Evolutionary conservation across 176 grass and related monocot genomes (phyloP).

Genomic region (Urochloa ruziziensis): DNA sequence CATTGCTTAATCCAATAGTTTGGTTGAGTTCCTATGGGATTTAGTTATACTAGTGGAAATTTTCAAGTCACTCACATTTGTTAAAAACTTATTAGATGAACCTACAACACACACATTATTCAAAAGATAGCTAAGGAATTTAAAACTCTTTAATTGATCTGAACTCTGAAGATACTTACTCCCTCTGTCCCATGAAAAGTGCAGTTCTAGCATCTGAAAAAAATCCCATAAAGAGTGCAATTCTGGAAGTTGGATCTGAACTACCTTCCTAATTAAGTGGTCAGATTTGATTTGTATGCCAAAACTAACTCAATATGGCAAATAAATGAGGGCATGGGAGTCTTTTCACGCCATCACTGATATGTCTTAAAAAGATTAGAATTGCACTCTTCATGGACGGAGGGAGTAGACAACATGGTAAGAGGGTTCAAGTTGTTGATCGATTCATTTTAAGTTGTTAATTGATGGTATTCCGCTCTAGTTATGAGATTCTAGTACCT

Average conservation of each 20-base stretch:
- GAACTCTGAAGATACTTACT: background rate
- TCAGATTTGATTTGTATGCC: no score
- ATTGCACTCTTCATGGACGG: no score
- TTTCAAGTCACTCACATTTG: background rate
- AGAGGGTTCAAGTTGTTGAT: conserved; percentile 20
- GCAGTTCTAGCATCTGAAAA: no score
- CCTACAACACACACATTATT: conserved; percentile 1
- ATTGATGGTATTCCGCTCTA: background rate
- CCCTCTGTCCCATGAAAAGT: no score
- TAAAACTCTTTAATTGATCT: background rate
- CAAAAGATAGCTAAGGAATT: background rate
- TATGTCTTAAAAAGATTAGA: no score
- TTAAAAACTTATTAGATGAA: conserved; percentile 12
- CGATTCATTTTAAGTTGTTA: background rate
- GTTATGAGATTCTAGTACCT: conserved; percentile 19
- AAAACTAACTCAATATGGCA: no score
- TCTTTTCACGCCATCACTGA: no score
- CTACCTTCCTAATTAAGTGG: no score
- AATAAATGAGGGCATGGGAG: no score
- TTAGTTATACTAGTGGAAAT: conserved; percentile 19
- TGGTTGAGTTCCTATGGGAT: background rate
- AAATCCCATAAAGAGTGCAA: no score
- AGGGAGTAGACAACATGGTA: conserved; percentile 11
- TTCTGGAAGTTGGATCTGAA: no score
- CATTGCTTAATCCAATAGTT: background rate